Evolutionary conservation across 2,329 filamentous ascomycete species (phyloP), one percentile per base, ranked within the genome.

Genomic region (Hortaea werneckii): DNA sequence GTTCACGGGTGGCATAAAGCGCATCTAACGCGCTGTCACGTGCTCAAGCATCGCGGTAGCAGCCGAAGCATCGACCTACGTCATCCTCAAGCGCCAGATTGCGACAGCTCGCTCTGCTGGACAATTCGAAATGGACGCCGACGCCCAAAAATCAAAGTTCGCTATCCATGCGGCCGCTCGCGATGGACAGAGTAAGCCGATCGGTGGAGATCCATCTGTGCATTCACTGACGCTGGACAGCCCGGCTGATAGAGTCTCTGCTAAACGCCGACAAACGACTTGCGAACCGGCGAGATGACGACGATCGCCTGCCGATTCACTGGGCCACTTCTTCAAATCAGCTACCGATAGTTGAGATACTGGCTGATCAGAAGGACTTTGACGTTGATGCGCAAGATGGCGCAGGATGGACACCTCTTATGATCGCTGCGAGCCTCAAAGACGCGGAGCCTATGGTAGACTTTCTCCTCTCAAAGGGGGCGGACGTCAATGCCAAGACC

Each of bases 261-360:
- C 70, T 90, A 38, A 79, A 79, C 61, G 80, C 82, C 54, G 88
- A 94, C 60, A 82, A 85, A 2, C 89, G 85, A 58, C 77, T 94
- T 35, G 82, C 86, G 27, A 74, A 70, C 47, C 79, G 81, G 58
- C 73, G 71, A 59, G 92, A 98, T 59, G 83, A 86, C 41, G 92
- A 98, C 64, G 87, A 87, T 11, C 85, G 92, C 39, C 78, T 95
- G 34, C 83, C 92, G 2, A 80, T 96, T 47, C 92, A 98, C 72
- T 98, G 92, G 92, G 90, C 92, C 0, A 79, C 81, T 1, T 92
- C 89, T 20, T 84, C 85, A 65, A 94, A 92, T 63, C 82, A 80
- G 54, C 67, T 83, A 5, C 77, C 82, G 26, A 87, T 95, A 48
- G 80, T 86, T 12, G 73, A 83, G 42, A 63, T 90, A 13, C 73